Conservation (phyloP, 1,284 basidiomycete species). For the Apiotrichum gracile region DNA sequence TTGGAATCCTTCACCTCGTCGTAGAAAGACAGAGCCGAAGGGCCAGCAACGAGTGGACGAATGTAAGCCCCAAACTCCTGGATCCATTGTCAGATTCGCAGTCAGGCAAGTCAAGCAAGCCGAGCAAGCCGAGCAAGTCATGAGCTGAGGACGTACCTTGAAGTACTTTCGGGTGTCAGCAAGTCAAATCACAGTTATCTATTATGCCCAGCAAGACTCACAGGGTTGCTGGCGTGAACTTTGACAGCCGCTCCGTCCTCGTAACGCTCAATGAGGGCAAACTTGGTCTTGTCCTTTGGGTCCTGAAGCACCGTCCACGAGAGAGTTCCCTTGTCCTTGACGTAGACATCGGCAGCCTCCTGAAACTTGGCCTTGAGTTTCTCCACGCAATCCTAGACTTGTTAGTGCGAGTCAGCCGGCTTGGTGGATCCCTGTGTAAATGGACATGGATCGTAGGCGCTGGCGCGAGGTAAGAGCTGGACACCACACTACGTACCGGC, state of each 20-base stretch:
- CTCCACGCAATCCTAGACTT: constrained; percentile 34
- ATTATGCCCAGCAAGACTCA: constrained; percentile 10
- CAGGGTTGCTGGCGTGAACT: constrained; percentile 43
- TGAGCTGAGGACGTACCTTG: background rate
- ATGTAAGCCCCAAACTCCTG: background rate
- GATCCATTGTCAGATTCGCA: background rate
- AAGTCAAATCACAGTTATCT: background rate
- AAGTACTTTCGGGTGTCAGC: background rate
- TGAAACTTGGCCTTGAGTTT: constrained; percentile 44
- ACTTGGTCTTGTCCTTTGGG: constrained; percentile 44
- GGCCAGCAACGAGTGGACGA: background rate
- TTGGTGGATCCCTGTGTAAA: no score
- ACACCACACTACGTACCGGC: constrained; percentile 31
- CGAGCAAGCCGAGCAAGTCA: no score
- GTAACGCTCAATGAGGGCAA: constrained; percentile 47
- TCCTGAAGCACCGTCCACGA: constrained; percentile 47
- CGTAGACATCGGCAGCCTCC: constrained; percentile 44
- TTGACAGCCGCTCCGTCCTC: constrained; percentile 42
- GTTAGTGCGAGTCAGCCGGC: background rate
- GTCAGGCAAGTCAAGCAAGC: background rate
- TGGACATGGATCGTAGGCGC: no score
- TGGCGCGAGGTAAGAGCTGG: background rate
- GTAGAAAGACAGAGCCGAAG: background rate
- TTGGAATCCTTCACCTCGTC: background rate
- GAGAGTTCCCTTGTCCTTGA: constrained; percentile 44